Base-by-base conservation (phyloP, 371 early-diverging fungal species). In the Mortierella sp. region DNA sequence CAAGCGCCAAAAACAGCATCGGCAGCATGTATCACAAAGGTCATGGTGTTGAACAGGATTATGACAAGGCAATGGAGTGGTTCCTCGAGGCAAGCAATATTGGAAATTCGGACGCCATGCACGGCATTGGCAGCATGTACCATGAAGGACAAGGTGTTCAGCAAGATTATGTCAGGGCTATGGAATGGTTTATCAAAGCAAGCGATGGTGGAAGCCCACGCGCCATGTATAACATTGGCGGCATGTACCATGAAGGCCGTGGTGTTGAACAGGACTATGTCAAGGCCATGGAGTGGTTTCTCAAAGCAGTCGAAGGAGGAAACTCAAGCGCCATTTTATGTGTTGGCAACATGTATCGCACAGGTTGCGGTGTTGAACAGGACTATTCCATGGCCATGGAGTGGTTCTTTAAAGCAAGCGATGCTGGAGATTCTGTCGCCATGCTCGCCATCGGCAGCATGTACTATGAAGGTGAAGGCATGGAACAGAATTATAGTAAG, bases 81-180 rank as follows among this genome's bases (percentile, higher is more conserved):
- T 92, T 90, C 66, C 60, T 66, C 42, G 80, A 84, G 26, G 86
- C 90, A 45, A 59, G 66, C 19, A 59, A 75, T n/a, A 60, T 7
- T 64, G 64, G 54, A 54, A 13, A 34, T 32, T 69, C 86, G 0
- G 90, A 86, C 1, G 89, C 92, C 31, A 88, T 89, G 73, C 91
- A 89, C 82, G 91, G 92, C 79, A 73, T 94, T 45, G 94, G 90
- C 8, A 86, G 90, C 73, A 89, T 91, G 70, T 92, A 91, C 73
- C 91, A 92, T 68, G 87, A 89, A 55, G 95, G 94, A n/a, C 62
- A 87, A 22, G 92, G 93, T 12, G 86, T 89, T 5, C 82, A 82
- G 40, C 83, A 85, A 74, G 74, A 89, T 63, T 60, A 86, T 6
- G 43, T 63, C 26, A 69, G 83, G 60, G 93, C 94, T 4, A 77